Conservation (phyloP, 192 early-diverging fungal species). For the Phycomyces nitens region DNA sequence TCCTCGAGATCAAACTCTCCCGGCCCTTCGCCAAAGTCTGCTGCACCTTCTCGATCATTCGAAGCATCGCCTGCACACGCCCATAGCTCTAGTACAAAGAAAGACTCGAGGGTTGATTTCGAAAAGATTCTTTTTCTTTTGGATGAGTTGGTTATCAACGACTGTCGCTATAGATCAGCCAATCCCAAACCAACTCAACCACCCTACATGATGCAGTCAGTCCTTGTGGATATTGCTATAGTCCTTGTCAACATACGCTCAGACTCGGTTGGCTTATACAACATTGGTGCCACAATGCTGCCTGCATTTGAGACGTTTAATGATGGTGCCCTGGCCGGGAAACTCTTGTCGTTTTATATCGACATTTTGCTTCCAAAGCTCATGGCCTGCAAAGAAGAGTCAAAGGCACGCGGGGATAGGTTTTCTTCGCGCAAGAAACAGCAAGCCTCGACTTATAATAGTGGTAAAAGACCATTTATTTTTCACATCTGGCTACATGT, state of each 20-base stretch:
- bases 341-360: slow-evolving; percentile 39
- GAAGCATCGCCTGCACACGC: slow-evolving; percentile 7
- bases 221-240: slow-evolving; percentile 46
- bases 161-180: slow-evolving; percentile 46
- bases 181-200: slow-evolving; percentile 49
- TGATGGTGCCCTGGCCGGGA: slow-evolving; percentile 34
- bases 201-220: slow-evolving; percentile 45
- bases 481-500: background rate
- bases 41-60: slow-evolving; percentile 2
- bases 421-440: background rate
- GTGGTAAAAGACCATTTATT: background rate
- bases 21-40: slow-evolving; percentile 5
- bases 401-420: background rate
- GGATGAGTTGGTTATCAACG: slow-evolving; percentile 51
- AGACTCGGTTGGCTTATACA: slow-evolving; percentile 40
- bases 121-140: slow-evolving; percentile 39
- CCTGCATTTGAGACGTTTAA: slow-evolving; percentile 51
- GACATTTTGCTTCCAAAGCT: slow-evolving; percentile 48
- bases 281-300: slow-evolving; percentile 48
- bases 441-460: background rate
- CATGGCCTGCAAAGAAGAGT: slow-evolving; percentile 24
- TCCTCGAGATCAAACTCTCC: slow-evolving; percentile 20
- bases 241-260: slow-evolving; percentile 32
- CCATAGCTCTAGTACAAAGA: slow-evolving; percentile 2
- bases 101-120: slow-evolving; percentile 10